Conservation (phyloP, 257 asterid species). For the Solanum chilense region DNA sequence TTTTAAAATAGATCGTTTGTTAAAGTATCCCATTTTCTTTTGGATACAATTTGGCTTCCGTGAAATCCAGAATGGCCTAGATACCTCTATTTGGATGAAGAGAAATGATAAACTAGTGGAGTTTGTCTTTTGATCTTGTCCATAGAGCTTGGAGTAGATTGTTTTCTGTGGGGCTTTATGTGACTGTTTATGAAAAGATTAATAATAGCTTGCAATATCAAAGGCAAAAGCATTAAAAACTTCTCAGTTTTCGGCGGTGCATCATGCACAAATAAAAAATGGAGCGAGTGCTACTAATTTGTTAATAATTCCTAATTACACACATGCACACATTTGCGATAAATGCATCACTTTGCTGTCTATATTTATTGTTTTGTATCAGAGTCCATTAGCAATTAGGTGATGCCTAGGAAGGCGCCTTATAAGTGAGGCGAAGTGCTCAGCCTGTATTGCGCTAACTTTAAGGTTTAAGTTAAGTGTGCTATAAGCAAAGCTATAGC, state of each 20-base stretch:
- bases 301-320: background rate
- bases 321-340: background rate
- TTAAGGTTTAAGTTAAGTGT: background rate
- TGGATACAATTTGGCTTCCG: background rate
- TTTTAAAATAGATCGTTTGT: background rate
- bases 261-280: background rate
- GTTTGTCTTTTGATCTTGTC: background rate
- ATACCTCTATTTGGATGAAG: background rate
- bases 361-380: background rate
- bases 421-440: background rate
- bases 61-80: background rate
- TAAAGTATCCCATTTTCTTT: background rate
- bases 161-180: background rate
- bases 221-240: background rate
- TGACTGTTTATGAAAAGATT: background rate
- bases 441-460: background rate
- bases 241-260: background rate
- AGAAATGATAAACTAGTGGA: background rate
- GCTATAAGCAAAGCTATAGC: background rate
- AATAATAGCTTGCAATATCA: background rate
- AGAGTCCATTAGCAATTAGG: background rate
- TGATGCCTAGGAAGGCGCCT: background rate
- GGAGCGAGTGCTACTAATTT: background rate
- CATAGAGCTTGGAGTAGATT: background rate
- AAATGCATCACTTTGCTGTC: background rate